These are phyloP conservation scores for Hypomontagnella submonticulosa DNA, from an alignment of 495 filamentous ascomycete species.

Conservation along the genomic window DNA sequence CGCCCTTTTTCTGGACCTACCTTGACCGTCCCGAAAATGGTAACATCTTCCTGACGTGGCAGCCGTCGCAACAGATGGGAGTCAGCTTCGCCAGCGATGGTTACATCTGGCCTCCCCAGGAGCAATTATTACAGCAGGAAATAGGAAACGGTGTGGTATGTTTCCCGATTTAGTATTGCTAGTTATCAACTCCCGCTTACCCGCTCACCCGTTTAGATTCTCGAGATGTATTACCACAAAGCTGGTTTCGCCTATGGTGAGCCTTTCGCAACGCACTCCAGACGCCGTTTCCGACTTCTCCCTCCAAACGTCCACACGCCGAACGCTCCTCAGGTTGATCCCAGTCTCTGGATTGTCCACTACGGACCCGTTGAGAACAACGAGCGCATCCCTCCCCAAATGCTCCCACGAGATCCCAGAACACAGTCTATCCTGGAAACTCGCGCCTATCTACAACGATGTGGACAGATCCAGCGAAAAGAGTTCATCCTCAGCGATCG, in stretches of 20 bases:
- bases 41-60: conserved; percentile 85
- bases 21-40: conserved; percentile 84
- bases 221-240: conserved; percentile 87
- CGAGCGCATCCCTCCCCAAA: conserved; percentile 73
- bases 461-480: conserved; percentile 85
- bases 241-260: conserved; percentile 80
- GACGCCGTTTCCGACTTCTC: conserved; percentile 85
- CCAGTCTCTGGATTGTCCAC: conserved; percentile 92
- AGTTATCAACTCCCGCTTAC: conserved; percentile 11
- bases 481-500: conserved; percentile 94
- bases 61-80: conserved; percentile 73
- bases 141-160: conserved; percentile 79
- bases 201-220: conserved; percentile 49
- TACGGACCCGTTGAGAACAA: conserved; percentile 78
- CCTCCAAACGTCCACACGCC: conserved; percentile 69
- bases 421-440: conserved; percentile 70
- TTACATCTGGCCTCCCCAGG: conserved; percentile 85
- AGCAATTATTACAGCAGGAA: conserved; percentile 75
- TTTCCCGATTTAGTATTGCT: conserved; percentile 2
- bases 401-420: conserved; percentile 68
- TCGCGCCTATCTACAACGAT: conserved; percentile 74
- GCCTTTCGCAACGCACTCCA: conserved; percentile 73
- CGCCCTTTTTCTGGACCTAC: conserved; percentile 92
- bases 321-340: conserved; percentile 73
- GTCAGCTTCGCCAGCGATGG: conserved; percentile 87